These are phyloP conservation scores for Albatrellus ellisii DNA, from an alignment of 768 basidiomycete genomes.

Conservation along the genomic window DNA sequence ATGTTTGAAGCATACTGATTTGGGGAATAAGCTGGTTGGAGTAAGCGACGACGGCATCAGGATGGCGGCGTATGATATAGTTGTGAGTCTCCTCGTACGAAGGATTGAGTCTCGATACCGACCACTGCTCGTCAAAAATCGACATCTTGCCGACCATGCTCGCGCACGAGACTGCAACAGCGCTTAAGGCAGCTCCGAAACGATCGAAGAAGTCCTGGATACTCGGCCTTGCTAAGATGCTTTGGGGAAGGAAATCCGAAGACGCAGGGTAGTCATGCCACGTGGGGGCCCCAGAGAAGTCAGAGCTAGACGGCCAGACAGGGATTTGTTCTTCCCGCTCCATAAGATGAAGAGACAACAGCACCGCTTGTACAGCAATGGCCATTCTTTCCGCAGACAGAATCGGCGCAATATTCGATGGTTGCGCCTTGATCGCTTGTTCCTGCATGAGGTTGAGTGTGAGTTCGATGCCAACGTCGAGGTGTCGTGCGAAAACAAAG, in stretches of 20 bases:
- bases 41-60: constrained; percentile 55
- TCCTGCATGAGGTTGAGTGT: constrained; percentile 76
- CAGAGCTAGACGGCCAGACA: constrained; percentile 64
- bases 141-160: constrained; percentile 63
- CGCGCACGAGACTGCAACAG: constrained; percentile 45
- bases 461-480: constrained; percentile 75
- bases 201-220: constrained; percentile 65
- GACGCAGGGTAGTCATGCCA: constrained; percentile 61
- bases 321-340: constrained; percentile 64
- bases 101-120: constrained; percentile 41
- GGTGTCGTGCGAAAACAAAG: constrained; percentile 71
- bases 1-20: constrained; percentile 59
- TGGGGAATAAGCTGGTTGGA: constrained; percentile 43
- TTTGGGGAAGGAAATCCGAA: constrained; percentile 43
- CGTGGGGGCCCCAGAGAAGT: constrained; percentile 44
- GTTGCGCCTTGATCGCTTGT: constrained; percentile 29
- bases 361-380: constrained; percentile 64
- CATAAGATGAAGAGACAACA: constrained; percentile 55
- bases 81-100: constrained; percentile 61
- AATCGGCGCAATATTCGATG: constrained; percentile 27
- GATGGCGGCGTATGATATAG: constrained; percentile 53
- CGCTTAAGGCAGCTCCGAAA: constrained; percentile 39
- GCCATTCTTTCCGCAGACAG: constrained; percentile 61
- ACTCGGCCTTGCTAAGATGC: constrained; percentile 45
- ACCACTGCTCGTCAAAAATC: constrained; percentile 79